Percentiles rank a stretch among this genome's conserved stretches.
These are phyloP conservation scores for Monotropa hypopitys DNA, from an alignment of 179 eudicot genomes.

Conservation along the genomic window DNA sequence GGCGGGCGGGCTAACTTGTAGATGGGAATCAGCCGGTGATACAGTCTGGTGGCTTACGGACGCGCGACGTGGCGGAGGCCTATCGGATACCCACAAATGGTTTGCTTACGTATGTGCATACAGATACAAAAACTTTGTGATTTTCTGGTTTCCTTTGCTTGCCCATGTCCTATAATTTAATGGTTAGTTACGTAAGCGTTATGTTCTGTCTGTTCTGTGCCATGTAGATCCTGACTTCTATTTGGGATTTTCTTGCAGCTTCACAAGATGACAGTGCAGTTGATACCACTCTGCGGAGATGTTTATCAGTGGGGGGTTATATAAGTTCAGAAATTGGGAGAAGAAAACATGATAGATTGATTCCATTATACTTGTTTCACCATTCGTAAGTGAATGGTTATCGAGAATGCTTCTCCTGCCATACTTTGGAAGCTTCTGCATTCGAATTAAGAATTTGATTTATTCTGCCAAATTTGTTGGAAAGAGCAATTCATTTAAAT, in stretches of 20 bases:
- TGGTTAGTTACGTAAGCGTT: not conserved
- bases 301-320: not conserved
- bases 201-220: not conserved
- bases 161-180: not conserved
- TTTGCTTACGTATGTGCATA: not conserved
- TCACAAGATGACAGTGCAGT: constrained; percentile 6
- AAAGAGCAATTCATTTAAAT: not conserved
- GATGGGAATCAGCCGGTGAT: too few relatives aligned
- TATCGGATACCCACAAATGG: too few relatives aligned
- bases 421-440: not conserved
- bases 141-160: not conserved
- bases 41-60: too few relatives aligned
- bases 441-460: not conserved
- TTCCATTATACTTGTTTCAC: constrained; percentile 1
- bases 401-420: not conserved
- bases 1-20: too few relatives aligned
- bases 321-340: constrained; percentile 7
- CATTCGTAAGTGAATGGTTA: constrained; percentile 7
- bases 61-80: too few relatives aligned
- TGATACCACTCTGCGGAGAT: constrained; percentile 7
- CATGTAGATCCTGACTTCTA: constrained; percentile 1
- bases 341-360: not conserved
- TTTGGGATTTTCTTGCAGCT: constrained; percentile 12
- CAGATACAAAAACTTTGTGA: not conserved
- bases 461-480: not conserved